These are phyloP conservation scores for Stephania cephalantha DNA, from an alignment of 164 flowering plant genomes.

Conservation along the genomic window DNA sequence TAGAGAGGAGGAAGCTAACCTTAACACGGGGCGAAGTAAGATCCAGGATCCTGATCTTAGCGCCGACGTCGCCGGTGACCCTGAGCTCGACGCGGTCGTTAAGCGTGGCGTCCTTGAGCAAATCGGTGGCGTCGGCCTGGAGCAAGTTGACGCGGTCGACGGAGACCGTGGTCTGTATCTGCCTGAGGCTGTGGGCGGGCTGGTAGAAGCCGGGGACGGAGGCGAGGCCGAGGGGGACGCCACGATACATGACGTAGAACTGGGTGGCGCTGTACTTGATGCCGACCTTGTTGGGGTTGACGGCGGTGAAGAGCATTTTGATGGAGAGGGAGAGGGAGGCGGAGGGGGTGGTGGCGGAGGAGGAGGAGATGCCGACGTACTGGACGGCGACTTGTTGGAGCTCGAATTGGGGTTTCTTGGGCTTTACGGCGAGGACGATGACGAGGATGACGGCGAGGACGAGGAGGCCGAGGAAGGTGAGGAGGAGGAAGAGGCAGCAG, in stretches of 20 bases:
- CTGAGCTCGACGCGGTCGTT: slow-evolving; percentile 85
- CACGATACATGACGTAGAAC: slow-evolving; percentile 84
- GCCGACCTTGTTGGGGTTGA: slow-evolving; percentile 87
- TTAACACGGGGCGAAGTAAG: slow-evolving; percentile 80
- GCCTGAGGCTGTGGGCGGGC: slow-evolving; percentile 67
- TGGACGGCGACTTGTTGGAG: slow-evolving; percentile 87
- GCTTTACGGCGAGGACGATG: slow-evolving; percentile 76
- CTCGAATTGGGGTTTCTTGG: slow-evolving; percentile 87
- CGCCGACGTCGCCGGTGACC: slow-evolving; percentile 77
- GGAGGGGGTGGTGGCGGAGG: slow-evolving; percentile 17
- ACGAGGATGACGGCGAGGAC: slow-evolving; percentile 63
- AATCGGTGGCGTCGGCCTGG: slow-evolving; percentile 65
- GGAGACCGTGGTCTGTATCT: slow-evolving; percentile 50
- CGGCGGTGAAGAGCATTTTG: slow-evolving; percentile 74
- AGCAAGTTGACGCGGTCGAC: slow-evolving; percentile 68
- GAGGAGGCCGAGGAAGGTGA: slow-evolving; percentile 70
- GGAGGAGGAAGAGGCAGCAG: slow-evolving; percentile 90
- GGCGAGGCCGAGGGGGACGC: slow-evolving; percentile 83
- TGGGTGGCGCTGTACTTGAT: slow-evolving; percentile 81
- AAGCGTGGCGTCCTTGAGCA: slow-evolving; percentile 75
- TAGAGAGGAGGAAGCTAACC: slow-evolving; percentile 32
- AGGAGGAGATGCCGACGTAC: slow-evolving; percentile 61
- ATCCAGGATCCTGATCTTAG: slow-evolving; percentile 76
- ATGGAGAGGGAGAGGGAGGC: slow-evolving; percentile 62
- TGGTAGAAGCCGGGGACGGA: slow-evolving; percentile 73